Base-by-base conservation (phyloP, 2,329 filamentous ascomycete genomes). In the Dothideomycetes sp. region DNA sequence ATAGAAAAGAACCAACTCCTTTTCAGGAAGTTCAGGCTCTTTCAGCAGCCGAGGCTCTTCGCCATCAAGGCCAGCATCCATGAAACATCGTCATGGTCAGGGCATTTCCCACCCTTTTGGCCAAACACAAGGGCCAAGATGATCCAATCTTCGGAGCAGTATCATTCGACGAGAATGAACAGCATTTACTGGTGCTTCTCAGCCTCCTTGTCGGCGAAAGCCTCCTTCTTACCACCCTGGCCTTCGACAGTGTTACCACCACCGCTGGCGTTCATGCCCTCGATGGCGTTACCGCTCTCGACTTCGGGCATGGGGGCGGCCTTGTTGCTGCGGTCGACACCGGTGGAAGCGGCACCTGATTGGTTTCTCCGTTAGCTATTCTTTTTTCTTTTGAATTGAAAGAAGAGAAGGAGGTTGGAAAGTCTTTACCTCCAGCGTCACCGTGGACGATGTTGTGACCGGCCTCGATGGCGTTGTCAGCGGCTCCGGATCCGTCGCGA, bases 201-300 rank as follows among this genome's bases (percentile, higher is more conserved):
- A 48, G 95, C 84, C 63, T 94, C 87, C 55, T 84, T 74, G 47
- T 84, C 74, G 7, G 84, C 71, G 55, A 96, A 95, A 53, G 82
- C 78, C 44, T 69, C 70, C 88, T 95, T 95, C 4, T 73, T 79
- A 87, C 89, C 95, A 57, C 84, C 75, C 45, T 77, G 73, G 44
- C 71, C 64, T 43, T 94, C 71, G 10, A 78, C 78, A 6, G 39
- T 44, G 19, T 46, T 49, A 12, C 58, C 58, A 37, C 56, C 59
- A 22, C 59, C 60, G 11, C 54, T 58, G 10, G 55, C 59, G 44
- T 51, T 53, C 54, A 61, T 47, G 41, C 58, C 59, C 36, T 57
- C 53, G 31, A 62, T 32, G 4, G 54, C 57, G 42, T 56, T 56
- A 44, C 62, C 62, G 45, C 63, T 61, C 49, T 64, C 61, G 22